A percentile compares a stretch with the other conserved stretches of the same genome.
These are phyloP conservation scores for Rubroboletus satanas DNA, from an alignment of 768 basidiomycete genomes.

Conservation along the genomic window DNA sequence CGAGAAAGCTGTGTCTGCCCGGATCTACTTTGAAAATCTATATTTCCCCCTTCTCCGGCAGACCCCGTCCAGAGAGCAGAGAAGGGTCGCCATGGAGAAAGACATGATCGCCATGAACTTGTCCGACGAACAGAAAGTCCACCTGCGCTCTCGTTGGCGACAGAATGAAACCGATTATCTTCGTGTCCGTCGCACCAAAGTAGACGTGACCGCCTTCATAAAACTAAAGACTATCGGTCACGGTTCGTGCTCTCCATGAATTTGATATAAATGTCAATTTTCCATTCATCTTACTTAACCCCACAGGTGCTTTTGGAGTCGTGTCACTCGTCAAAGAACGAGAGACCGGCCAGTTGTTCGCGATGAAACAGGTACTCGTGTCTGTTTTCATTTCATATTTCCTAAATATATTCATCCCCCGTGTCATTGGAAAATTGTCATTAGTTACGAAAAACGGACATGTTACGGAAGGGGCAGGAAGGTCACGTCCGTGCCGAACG, in stretches of 20 bases:
- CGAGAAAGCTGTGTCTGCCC: conserved; percentile 88
- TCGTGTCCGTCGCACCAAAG: conserved; percentile 76
- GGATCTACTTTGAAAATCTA: conserved; percentile 91
- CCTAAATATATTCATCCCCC: conserved; percentile 24
- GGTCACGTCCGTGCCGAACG: conserved; percentile 96
- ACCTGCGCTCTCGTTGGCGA: conserved; percentile 69
- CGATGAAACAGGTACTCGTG: conserved; percentile 87
- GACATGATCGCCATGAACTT: conserved; percentile 78
- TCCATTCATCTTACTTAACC: conserved; percentile 28
- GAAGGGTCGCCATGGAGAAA: conserved; percentile 80
- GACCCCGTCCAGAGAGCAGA: conserved; percentile 79
- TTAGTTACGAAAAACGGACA: conserved; percentile 82
- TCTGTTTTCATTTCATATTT: conserved; percentile 27
- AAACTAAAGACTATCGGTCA: conserved; percentile 94
- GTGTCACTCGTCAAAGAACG: conserved; percentile 89
- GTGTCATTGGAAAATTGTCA: conserved; percentile 23
- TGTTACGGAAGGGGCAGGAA: conserved; percentile 95
- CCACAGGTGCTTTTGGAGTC: conserved; percentile 88
- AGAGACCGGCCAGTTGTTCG: conserved; percentile 74
- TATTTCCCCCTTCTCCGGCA: conserved; percentile 86
- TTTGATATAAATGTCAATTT: conserved; percentile 23
- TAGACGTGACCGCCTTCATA: conserved; percentile 80
- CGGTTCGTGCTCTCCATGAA: conserved; percentile 46
- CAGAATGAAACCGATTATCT: conserved; percentile 90
- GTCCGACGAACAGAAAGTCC: conserved; percentile 64